Evolutionary conservation across 768 basidiomycete species (phyloP), one percentile per base, ranked within the genome.

Genomic region (Pholiota microspora): DNA sequence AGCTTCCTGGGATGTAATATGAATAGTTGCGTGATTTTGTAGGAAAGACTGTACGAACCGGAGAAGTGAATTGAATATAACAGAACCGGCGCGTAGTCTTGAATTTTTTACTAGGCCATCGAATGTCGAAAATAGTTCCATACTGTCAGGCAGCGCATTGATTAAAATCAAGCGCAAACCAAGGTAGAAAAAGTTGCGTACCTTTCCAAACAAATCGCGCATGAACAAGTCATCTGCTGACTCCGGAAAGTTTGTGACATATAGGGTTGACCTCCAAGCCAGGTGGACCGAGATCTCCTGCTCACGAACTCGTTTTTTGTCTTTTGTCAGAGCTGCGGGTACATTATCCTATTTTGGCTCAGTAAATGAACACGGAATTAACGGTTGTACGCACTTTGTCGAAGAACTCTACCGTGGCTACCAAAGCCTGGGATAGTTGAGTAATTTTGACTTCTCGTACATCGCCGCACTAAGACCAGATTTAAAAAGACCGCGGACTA

Each of bases 91-190:
- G 77, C 2, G 89, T 88, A 53, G 75, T 84, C 71, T 94, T 96
- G 78, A 93, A 94, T 66, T 97, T 97, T 66, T 95, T 95, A 71
- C 93, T 95, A 4, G 97, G 97, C 96, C 96, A 98, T 28, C 97
- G 89, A 15, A 94, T 89, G 59, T 98, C 95, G 56, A 98, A 91
- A 51, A 99, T 81, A 4, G 79, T 81, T 8, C 97, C 97, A 70
- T 89, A 94, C 94, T 97, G 23, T 12, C 1, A 45, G 6, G 23
- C 32, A 54, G 38, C 23, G 16, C n/a, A 40, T 31, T 10, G 29
- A 59, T 27, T 8, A 42, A 21, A 21, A 4, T 10, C 18, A 42
- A 10, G 21, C 40, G n/a, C 13, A 23, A 42, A 42, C 8, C 8
- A 38, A 36, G 15, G 10, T 40, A n/a, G 25, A 5, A 35, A 31